Evolutionary conservation across 352 stramenopile genomes (phyloP).

Genomic region (Pythium volutum): DNA sequence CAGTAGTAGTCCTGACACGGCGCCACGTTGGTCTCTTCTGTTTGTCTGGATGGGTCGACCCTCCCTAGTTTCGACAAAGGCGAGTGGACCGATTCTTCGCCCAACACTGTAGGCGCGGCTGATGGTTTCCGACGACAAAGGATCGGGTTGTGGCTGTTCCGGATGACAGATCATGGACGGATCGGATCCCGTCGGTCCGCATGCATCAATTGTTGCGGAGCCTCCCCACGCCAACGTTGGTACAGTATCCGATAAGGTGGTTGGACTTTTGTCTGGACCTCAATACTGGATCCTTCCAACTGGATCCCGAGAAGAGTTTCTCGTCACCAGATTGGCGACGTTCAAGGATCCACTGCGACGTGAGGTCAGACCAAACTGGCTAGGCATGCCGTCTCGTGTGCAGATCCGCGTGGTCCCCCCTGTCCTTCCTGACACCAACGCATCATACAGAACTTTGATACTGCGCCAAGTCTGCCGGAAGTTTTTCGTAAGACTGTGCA

Average conservation of each 20-base stretch:
- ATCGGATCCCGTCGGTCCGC: not conserved
- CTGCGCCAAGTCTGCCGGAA: no score
- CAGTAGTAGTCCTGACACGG: no score
- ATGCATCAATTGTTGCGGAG: not conserved
- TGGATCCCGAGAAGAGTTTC: not conserved
- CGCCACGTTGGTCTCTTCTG: no score
- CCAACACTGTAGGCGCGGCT: not conserved
- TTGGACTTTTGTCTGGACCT: no score
- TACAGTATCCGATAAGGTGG: no score
- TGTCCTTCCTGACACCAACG: no score
- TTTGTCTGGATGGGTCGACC: not conserved
- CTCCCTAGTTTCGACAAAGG: not conserved
- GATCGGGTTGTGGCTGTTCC: not conserved
- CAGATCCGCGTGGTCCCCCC: not conserved
- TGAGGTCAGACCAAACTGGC: not conserved
- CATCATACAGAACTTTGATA: no score
- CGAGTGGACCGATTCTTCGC: not conserved
- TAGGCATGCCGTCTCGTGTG: no score
- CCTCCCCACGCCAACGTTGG: no score
- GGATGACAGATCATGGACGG: not conserved
- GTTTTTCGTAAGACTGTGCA: no score
- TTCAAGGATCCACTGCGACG: slow-evolving; percentile 8
- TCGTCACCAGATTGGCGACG: slow-evolving; percentile 6
- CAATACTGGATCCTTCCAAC: not conserved
- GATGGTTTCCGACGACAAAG: not conserved